Conservation (phyloP, 2,329 filamentous ascomycete species). For the Bimuria novae-zelandiae region DNA sequence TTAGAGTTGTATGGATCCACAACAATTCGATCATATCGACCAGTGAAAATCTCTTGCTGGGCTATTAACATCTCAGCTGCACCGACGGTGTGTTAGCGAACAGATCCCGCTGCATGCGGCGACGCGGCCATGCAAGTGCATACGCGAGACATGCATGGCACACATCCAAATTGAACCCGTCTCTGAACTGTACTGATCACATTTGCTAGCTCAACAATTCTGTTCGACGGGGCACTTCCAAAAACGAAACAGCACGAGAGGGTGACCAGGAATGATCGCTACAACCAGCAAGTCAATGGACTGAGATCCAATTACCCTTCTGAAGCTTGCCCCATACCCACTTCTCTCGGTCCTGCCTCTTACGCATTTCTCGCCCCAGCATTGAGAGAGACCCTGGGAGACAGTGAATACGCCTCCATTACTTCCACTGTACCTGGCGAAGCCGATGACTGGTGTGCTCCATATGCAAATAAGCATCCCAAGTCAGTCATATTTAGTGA, state of each 20-base stretch:
- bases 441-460: constrained; percentile 80
- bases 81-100: constrained; percentile 6
- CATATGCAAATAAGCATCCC: constrained; percentile 59
- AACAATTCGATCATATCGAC: neutral
- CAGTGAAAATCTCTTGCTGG: neutral
- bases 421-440: constrained; percentile 76
- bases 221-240: constrained; percentile 86
- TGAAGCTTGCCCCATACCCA: constrained; percentile 32
- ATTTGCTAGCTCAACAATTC: constrained; percentile 61
- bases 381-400: constrained; percentile 70
- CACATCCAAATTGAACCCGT: constrained; percentile 13
- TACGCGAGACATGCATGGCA: constrained; percentile 23
- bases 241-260: constrained; percentile 66
- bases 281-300: constrained; percentile 60
- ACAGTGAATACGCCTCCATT: constrained; percentile 47
- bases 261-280: constrained; percentile 62
- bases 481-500: constrained; percentile 73
- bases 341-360: constrained; percentile 46
- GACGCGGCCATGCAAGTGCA: constrained; percentile 15
- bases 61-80: neutral
- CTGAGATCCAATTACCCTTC: constrained; percentile 47
- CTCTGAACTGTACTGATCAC: constrained; percentile 25
- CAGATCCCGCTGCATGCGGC: constrained; percentile 16
- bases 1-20: neutral
- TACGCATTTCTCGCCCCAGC: constrained; percentile 77